Evolutionary conservation across 805 yeast genomes (phyloP).

Genomic region (Candida vaughaniae): DNA sequence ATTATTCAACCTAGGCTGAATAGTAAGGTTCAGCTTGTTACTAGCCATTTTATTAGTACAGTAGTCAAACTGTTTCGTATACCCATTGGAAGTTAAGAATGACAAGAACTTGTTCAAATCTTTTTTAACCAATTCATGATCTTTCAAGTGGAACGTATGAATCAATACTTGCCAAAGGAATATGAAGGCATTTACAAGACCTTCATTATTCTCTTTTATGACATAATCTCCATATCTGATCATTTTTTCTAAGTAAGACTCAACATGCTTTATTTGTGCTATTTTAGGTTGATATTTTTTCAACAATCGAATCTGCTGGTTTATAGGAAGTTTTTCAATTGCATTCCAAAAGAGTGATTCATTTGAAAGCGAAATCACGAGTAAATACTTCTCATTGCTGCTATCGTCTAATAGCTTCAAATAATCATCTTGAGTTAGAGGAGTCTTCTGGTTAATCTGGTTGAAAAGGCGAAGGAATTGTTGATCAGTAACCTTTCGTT

Average conservation of each 20-base stretch:
- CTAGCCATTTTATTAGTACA: slow-evolving; percentile 9
- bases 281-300: slow-evolving; percentile 11
- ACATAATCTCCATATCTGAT: slow-evolving; percentile 10
- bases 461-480: slow-evolving; percentile 26
- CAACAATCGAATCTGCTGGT: slow-evolving; percentile 13
- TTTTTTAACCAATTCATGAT: slow-evolving; percentile 6
- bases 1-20: slow-evolving; percentile 12
- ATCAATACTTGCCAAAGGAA: slow-evolving; percentile 12
- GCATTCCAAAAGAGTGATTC: slow-evolving; percentile 11
- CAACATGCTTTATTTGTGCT: slow-evolving; percentile 6
- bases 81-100: slow-evolving; percentile 9
- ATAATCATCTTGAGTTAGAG: slow-evolving; percentile 24
- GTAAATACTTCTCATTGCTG: slow-evolving; percentile 12
- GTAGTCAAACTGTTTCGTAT: slow-evolving; percentile 13
- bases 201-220: slow-evolving; percentile 12
- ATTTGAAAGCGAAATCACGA: slow-evolving; percentile 4
- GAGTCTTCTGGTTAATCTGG: slow-evolving; percentile 23
- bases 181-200: slow-evolving; percentile 13
- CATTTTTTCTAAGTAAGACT: slow-evolving; percentile 7
- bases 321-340: slow-evolving; percentile 8
- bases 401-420: slow-evolving; percentile 24
- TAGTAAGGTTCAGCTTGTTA: slow-evolving; percentile 4
- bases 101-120: slow-evolving; percentile 8
- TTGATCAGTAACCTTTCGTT: slow-evolving; percentile 17
- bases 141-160: slow-evolving; percentile 6